Conservation (phyloP, 257 asterid species). For the Orobanche coerulescens region DNA sequence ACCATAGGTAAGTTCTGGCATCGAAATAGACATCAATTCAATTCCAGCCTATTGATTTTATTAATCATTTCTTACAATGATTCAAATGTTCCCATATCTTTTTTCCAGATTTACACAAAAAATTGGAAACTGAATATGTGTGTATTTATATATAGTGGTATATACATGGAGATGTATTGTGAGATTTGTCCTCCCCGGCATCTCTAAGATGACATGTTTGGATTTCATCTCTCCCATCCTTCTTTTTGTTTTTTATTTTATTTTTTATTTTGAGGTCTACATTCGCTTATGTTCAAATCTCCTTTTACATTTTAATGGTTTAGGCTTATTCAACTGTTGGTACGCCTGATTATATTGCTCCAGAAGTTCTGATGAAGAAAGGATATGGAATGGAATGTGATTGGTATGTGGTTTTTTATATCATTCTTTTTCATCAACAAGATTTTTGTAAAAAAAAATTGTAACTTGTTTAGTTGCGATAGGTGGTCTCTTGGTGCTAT, state of each 20-base stretch:
- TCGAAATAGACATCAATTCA: neutral
- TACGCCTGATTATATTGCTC: constrained; percentile 87
- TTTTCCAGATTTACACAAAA: neutral
- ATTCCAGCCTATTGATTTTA: neutral
- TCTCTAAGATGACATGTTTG: neutral
- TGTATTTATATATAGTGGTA: neutral
- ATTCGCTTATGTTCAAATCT: constrained; percentile 2
- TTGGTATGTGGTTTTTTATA: constrained; percentile 44
- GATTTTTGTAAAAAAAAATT: neutral
- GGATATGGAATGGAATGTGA: constrained; percentile 90
- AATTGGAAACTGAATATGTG: neutral
- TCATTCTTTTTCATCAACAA: constrained; percentile 15
- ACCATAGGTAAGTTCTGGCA: neutral
- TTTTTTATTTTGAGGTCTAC: neutral
- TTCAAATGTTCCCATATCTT: neutral
- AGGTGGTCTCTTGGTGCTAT: constrained; percentile 99
- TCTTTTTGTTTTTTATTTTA: too few species aligned
- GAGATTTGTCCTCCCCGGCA: neutral
- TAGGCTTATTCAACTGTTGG: constrained; percentile 90
- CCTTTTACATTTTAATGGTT: constrained; percentile 18
- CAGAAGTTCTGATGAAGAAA: constrained; percentile 75
- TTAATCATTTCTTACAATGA: neutral
- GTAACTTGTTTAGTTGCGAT: constrained; percentile 7
- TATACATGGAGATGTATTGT: neutral
- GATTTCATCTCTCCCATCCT: neutral